Percentiles rank a stretch among this genome's conserved stretches.
Evolutionary conservation across 805 yeast species (phyloP).

Genomic region (Candida koratica): DNA sequence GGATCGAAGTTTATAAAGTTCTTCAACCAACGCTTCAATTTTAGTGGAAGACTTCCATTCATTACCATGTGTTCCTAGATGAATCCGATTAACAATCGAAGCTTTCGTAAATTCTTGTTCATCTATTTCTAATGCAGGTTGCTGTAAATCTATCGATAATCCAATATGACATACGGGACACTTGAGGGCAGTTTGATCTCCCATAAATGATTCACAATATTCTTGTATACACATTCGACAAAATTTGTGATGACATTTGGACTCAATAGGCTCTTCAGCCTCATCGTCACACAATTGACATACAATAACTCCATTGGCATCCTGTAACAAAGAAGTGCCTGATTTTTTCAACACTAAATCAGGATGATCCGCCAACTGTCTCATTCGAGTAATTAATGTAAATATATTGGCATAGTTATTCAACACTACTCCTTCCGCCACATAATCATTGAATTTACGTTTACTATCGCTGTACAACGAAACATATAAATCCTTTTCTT

Average conservation of each 20-base stretch:
- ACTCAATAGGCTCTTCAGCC: slow-evolving; percentile 95
- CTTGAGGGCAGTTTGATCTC: slow-evolving; percentile 54
- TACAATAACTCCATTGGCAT: slow-evolving; percentile 53
- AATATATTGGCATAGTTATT: slow-evolving; percentile 97
- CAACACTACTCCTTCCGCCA: slow-evolving; percentile 92
- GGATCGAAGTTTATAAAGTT: slow-evolving; percentile 78
- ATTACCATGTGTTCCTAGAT: slow-evolving; percentile 63
- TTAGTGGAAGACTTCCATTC: slow-evolving; percentile 94
- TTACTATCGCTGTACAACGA: slow-evolving; percentile 83
- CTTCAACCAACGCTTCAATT: slow-evolving; percentile 94
- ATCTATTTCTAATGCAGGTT: slow-evolving; percentile 76
- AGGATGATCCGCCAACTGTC: slow-evolving; percentile 98
- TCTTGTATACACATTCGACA: slow-evolving; percentile 91
- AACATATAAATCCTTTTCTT: slow-evolving; percentile 88
- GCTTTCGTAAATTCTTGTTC: slow-evolving; percentile 56
- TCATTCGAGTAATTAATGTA: slow-evolving; percentile 93
- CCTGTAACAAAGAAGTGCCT: slow-evolving; percentile 23
- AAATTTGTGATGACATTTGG: slow-evolving; percentile 89
- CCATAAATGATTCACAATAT: slow-evolving; percentile 77
- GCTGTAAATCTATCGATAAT: slow-evolving; percentile 81
- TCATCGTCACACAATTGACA: slow-evolving; percentile 96
- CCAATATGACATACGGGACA: slow-evolving; percentile 98
- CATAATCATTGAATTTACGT: slow-evolving; percentile 86
- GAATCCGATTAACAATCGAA: slow-evolving; percentile 80
- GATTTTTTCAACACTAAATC: slow-evolving; percentile 82